phyloP scores from a whole-genome alignment of 2,329 filamentous ascomycete species.

The Seiridium cupressi region DNA sequence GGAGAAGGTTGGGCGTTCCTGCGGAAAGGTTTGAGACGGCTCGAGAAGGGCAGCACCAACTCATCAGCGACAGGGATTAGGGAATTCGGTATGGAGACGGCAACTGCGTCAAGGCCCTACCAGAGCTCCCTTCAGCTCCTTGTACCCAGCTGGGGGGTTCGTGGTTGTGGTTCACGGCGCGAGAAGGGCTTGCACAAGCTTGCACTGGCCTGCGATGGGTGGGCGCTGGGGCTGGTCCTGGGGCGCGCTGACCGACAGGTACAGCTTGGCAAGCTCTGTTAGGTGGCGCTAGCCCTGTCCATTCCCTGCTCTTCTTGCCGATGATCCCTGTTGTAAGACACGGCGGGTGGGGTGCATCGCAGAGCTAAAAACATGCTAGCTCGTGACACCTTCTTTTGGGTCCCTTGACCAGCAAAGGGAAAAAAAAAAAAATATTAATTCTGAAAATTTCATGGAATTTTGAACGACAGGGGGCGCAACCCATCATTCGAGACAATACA shows the following conservation, averaged over 20 bases:
- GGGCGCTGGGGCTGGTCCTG: background rate
- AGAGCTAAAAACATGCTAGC: background rate
- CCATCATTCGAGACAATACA: background rate
- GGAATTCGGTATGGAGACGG: background rate
- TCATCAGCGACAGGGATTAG: background rate
- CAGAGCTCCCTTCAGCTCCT: too few relatives aligned
- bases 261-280: slow-evolving; percentile 5
- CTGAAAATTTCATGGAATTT: background rate
- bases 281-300: background rate
- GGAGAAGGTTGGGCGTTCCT: slow-evolving; percentile 1
- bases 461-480: background rate
- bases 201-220: background rate
- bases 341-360: background rate
- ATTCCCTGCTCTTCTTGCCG: background rate
- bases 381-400: background rate
- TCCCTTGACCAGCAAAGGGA: background rate
- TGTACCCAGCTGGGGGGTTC: too few relatives aligned
- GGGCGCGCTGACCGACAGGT: slow-evolving; percentile 1
- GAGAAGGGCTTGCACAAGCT: too few relatives aligned
- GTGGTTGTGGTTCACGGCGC: too few relatives aligned
- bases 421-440: background rate
- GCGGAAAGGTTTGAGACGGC: slow-evolving; percentile 4
- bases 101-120: background rate
- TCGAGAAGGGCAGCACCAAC: background rate
- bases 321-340: slow-evolving; percentile 2